Evolutionary conservation across 2,329 filamentous ascomycete genomes (phyloP).

Genomic region (Trichophaea hybrida): DNA sequence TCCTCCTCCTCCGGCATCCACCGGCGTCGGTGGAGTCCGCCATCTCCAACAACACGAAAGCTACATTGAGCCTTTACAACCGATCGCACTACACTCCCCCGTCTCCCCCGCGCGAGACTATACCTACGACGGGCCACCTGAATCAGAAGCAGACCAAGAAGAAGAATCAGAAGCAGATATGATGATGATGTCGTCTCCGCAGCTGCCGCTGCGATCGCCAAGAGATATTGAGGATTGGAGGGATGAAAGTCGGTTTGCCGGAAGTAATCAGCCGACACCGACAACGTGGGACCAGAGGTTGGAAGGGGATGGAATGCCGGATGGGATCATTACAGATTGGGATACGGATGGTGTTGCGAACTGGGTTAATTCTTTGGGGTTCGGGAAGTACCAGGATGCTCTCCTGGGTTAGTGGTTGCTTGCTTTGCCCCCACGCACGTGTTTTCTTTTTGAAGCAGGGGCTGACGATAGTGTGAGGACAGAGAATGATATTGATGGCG

Average conservation of each 20-base stretch:
- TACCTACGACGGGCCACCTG: not conserved
- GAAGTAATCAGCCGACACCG: not conserved
- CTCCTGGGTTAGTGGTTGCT: slow-evolving; percentile 17
- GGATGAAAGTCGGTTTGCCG: not conserved
- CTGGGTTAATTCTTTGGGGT: slow-evolving; percentile 18
- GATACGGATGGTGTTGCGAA: slow-evolving; percentile 17
- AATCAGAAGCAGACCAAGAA: not conserved
- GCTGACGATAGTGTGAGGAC: slow-evolving; percentile 15
- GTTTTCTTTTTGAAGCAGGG: slow-evolving; percentile 8
- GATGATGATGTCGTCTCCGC: not conserved
- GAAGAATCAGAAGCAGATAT: not conserved
- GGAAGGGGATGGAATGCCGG: slow-evolving; percentile 16
- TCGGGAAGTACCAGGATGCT: slow-evolving; percentile 21
- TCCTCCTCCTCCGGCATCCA: not conserved
- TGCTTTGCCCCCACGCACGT: slow-evolving; percentile 1
- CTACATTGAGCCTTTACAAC: not conserved
- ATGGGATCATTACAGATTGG: slow-evolving; percentile 20
- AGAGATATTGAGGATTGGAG: not conserved
- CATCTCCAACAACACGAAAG: not conserved
- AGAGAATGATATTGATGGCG: slow-evolving; percentile 92
- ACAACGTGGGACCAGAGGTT: slow-evolving; percentile 2
- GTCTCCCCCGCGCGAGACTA: not conserved
- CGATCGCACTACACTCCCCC: not conserved
- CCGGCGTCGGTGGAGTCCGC: not conserved
- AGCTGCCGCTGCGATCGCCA: not conserved